Conservation (phyloP, 257 asterid genomes). For the Oldenlandia corymbosa region DNA sequence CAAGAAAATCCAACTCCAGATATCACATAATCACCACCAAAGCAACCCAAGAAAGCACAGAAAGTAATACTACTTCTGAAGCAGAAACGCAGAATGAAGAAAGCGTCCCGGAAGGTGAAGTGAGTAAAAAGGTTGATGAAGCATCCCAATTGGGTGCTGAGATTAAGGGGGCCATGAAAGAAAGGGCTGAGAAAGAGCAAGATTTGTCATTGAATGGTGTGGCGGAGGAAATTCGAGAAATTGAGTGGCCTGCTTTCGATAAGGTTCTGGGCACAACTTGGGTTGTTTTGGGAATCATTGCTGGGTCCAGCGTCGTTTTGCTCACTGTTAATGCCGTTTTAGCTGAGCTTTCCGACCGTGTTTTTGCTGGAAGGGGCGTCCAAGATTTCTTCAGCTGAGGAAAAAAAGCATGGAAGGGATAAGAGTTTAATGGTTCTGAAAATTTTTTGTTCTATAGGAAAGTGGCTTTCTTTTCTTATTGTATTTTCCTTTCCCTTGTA, state of each 20-base stretch:
- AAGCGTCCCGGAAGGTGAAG: conserved; percentile 10
- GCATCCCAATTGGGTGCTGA: conserved; percentile 55
- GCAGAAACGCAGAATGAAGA: conserved; percentile 4
- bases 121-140: conserved; percentile 12
- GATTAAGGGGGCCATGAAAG: conserved; percentile 66
- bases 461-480: not conserved
- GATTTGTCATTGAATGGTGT: conserved; percentile 60
- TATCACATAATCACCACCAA: conserved; percentile 20
- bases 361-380: conserved; percentile 76
- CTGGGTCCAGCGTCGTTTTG: conserved; percentile 94
- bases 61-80: conserved; percentile 15
- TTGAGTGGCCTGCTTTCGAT: conserved; percentile 85
- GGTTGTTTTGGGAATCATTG: conserved; percentile 80
- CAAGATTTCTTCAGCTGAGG: conserved; percentile 82
- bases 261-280: conserved; percentile 85
- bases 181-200: conserved; percentile 33
- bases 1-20: not conserved
- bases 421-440: not conserved
- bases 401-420: not conserved
- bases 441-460: not conserved
- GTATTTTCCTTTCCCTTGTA: not conserved
- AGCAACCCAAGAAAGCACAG: conserved; percentile 40
- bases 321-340: conserved; percentile 89
- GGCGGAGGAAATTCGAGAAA: conserved; percentile 70
- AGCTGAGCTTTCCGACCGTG: conserved; percentile 79